phyloP scores from a whole-genome alignment of 2,329 filamentous ascomycete genomes.

The Trichoderma semiorbis region DNA sequence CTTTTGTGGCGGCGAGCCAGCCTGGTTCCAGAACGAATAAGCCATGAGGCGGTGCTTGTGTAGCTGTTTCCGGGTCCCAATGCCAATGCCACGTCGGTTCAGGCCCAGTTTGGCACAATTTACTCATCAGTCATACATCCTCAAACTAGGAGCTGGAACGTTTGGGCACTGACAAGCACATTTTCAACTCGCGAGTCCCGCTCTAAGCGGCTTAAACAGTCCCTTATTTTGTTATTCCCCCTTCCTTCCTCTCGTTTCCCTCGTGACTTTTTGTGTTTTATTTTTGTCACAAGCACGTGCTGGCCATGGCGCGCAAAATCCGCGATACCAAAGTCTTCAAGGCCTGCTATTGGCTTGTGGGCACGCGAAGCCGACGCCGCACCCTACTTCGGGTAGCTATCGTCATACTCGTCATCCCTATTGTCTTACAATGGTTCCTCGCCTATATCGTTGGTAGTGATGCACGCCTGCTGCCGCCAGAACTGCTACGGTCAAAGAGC shows the following conservation, averaged over 20 bases:
- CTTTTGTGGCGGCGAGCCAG: slow-evolving; percentile 1
- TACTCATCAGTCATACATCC: slow-evolving; percentile 1
- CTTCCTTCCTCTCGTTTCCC: not conserved
- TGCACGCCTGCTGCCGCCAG: slow-evolving; percentile 34
- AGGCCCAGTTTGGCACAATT: not conserved
- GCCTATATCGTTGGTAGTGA: slow-evolving; percentile 36
- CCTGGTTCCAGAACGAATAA: not conserved
- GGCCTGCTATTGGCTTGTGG: slow-evolving; percentile 21
- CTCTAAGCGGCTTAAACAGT: not conserved
- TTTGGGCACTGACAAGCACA: not conserved
- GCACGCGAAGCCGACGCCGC: slow-evolving; percentile 23
- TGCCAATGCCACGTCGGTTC: slow-evolving; percentile 2
- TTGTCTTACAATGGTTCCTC: slow-evolving; percentile 35
- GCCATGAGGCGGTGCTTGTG: not conserved
- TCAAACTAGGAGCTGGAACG: not conserved
- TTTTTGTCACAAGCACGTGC: not conserved
- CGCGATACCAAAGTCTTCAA: not conserved
- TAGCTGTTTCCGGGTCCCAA: not conserved
- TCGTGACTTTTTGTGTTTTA: not conserved
- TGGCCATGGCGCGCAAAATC: slow-evolving; percentile 8
- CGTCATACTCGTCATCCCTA: slow-evolving; percentile 23
- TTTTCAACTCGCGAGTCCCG: not conserved
- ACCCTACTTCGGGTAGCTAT: slow-evolving; percentile 20
- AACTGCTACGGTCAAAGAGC: slow-evolving; percentile 33
- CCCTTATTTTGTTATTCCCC: not conserved